Base-by-base conservation (phyloP, 2,329 filamentous ascomycete genomes). In the Sclerotinia nivalis region DNA sequence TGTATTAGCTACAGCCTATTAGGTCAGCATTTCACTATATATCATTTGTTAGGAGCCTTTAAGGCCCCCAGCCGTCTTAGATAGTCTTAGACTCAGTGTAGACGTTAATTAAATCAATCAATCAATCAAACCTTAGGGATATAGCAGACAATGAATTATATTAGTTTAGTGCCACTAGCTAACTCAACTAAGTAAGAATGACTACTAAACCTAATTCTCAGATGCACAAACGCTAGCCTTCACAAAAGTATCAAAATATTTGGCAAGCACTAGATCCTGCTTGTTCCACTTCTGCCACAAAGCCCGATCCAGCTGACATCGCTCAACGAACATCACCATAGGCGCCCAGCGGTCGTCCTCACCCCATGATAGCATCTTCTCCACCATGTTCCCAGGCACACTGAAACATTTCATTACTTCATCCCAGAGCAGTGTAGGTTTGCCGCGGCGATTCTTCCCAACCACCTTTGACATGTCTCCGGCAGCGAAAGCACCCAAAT, bases 261-360 rank as follows among this genome's bases (percentile, higher is more conserved):
- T 12, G 9, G 61, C 47, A 20, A 37, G 61, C 15, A 10, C 22
- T 2, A 52, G n/a, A 52, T 64, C 47, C 4, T 10, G 20, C 8
- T 28, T 13, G 18, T 40, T 15, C 47, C 61, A 64, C 25, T 40
- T n/a, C 20, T 64, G 31, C 47, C 61, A 64, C 22, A 64, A 22
- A 20, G 31, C 31, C 18, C 3, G n/a, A 25, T 52, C 9, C 13
- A 64, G 28, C 34, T 64, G 47, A 49, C 22, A 64, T 5, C 47
- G 47, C 61, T 64, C 61, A 64, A 64, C 22, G 15, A 64, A 64
- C 31, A 52, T 64, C 13, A 64, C 47, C 31, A 64, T 37, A 3
- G 61, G 61, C 2, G 31, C n/a, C 31, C 47, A 64, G 6, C 61
- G 61, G 1, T 52, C 31, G 22, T 64, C 47, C n/a, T 64, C 47